Conservation (phyloP, 257 asterid species). For the Gentiana dahurica region DNA sequence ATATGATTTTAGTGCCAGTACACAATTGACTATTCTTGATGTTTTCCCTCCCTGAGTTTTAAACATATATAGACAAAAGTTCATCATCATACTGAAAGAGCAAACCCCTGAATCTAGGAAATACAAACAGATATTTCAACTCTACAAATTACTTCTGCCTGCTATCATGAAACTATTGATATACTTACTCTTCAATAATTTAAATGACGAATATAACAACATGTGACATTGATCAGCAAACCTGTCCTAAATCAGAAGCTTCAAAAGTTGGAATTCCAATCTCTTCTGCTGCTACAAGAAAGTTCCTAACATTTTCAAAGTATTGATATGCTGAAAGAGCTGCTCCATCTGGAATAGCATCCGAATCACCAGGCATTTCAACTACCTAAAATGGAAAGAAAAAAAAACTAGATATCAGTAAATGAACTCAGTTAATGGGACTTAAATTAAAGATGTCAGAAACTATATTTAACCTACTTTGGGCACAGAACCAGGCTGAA, state of each 20-base stretch:
- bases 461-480: conserved; percentile 39
- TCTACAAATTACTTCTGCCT: neutral
- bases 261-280: conserved; percentile 85
- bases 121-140: neutral
- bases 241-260: conserved; percentile 86
- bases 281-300: conserved; percentile 56
- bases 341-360: conserved; percentile 65
- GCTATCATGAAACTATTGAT: no score
- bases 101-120: neutral
- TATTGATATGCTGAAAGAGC: conserved; percentile 76
- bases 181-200: no score
- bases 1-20: conserved; percentile 69
- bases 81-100: neutral
- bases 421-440: conserved; percentile 4
- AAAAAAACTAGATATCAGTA: neutral
- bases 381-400: conserved; percentile 42
- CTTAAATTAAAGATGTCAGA: conserved; percentile 3
- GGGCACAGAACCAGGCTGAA: conserved; percentile 64
- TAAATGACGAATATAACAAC: neutral
- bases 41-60: conserved; percentile 64
- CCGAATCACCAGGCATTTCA: conserved; percentile 56
- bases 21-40: conserved; percentile 65
- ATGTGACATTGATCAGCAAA: conserved; percentile 12
- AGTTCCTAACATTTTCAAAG: conserved; percentile 80
- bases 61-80: neutral